Conservation (phyloP, 108 stramenopile genomes). For the Stephanodiscus minutulus region DNA sequence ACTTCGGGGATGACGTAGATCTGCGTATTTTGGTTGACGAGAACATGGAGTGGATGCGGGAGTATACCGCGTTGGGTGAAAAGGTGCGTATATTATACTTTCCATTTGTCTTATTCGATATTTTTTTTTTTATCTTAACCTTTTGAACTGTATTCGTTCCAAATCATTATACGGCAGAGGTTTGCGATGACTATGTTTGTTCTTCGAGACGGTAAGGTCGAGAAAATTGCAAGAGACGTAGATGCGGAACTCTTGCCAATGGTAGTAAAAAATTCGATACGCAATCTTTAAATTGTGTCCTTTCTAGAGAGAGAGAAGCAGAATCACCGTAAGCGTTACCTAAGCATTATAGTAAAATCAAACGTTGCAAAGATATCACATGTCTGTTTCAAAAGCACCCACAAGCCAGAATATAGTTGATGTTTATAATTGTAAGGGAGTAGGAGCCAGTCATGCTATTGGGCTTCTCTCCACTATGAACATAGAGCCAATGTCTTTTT, state of each 20-base stretch:
- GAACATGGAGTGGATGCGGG: slow-evolving; percentile 72
- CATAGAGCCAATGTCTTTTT: too few species aligned
- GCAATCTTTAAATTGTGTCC: slow-evolving; percentile 12
- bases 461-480: too few species aligned
- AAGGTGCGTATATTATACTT: slow-evolving; percentile 39
- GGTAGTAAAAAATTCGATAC: slow-evolving; percentile 52
- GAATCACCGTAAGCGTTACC: background rate
- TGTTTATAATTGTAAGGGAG: background rate
- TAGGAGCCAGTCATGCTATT: background rate
- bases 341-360: background rate
- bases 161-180: slow-evolving; percentile 25
- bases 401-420: background rate
- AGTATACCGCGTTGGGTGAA: slow-evolving; percentile 78
- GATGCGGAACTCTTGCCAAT: slow-evolving; percentile 53
- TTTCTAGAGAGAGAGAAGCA: background rate
- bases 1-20: slow-evolving; percentile 19
- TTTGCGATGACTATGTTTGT: slow-evolving; percentile 78
- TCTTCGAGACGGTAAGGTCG: slow-evolving; percentile 59
- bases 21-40: slow-evolving; percentile 61
- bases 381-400: background rate
- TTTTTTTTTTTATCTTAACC: too few species aligned
- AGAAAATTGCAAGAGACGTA: slow-evolving; percentile 74
- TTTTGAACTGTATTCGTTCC: background rate
- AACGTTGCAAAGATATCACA: background rate
- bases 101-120: background rate